Percentiles rank a stretch among this genome's conserved stretches.
Conservation (phyloP, 768 basidiomycete genomes). For the Auriculariales sp. region DNA sequence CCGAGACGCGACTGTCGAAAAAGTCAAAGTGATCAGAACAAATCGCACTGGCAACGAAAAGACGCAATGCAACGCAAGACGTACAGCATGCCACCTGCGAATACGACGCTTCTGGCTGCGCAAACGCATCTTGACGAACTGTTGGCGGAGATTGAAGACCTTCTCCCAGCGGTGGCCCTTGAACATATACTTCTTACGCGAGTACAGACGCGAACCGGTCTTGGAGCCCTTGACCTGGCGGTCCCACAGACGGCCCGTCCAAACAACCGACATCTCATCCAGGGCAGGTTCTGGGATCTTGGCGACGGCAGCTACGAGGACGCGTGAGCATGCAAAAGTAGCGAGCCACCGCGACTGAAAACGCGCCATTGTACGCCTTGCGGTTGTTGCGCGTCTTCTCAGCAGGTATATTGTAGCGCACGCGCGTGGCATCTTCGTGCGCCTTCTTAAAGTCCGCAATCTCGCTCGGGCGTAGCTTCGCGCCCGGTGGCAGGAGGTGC, state of each 20-base stretch:
- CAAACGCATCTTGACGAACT: constrained; percentile 3
- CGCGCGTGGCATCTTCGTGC: neutral
- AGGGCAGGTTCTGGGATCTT: neutral
- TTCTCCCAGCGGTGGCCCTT: constrained; percentile 82
- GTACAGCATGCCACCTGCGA: constrained; percentile 2
- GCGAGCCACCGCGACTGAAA: neutral
- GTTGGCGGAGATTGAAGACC: constrained; percentile 1
- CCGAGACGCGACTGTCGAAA: neutral
- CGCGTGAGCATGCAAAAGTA: neutral
- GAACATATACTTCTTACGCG: constrained; percentile 74
- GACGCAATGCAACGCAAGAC: neutral
- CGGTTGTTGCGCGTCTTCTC: too few relatives aligned
- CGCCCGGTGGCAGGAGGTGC: constrained; percentile 53
- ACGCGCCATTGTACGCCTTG: neutral
- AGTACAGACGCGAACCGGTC: constrained; percentile 51
- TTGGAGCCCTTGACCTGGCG: constrained; percentile 32
- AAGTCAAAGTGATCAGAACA: neutral
- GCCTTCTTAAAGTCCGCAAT: constrained; percentile 6
- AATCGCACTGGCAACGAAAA: neutral
- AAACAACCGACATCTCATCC: constrained; percentile 17
- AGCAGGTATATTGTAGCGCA: neutral
- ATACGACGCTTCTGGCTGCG: constrained; percentile 3
- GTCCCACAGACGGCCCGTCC: constrained; percentile 24
- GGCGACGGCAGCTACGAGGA: neutral
- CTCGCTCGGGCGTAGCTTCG: constrained; percentile 29